Evolutionary conservation across 331 rosid genomes (phyloP), one percentile per base, ranked within the genome.

Genomic region (Quercus phellos): DNA sequence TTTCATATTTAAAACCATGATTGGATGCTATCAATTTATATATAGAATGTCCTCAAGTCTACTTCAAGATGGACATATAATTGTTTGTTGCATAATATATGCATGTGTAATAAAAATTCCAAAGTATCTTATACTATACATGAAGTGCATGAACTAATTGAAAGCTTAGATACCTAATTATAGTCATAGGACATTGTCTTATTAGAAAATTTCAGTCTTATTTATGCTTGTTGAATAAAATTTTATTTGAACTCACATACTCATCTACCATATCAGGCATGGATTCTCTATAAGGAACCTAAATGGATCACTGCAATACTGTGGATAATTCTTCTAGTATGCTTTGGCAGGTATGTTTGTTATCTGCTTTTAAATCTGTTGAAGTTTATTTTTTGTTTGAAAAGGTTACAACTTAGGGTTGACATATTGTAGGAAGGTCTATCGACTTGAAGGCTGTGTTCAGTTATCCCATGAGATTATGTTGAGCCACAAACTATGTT

Each of bases 211-310:
- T 4, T 56, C 30, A 10, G 2, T 38, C 46, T 24, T 46, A 59
- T 27, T 8, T 73, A 11, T 60, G 51, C 63, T 77, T 79, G 43
- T 5, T 19, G 3, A 18, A 55, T 8, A 42, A 60, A 56, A 35
- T 75, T 85, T 80, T 78, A 61, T 75, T 9, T 69, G 69, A 30
- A 54, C 76, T 74, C 42, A 69, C 30, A 74, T 19, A 18, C 60
- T 77, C 70, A 50, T 82, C 51, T 42, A 32, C 77, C 77, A 70
- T 80, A 29, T 69, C 85, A 94, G 98, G 77, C 84, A 34, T 94
- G 98, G 98, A 64, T 94, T 80, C 60, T 60, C 43, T 90, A 94
- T 86, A 94, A 92, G 87, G 98, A 94, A 70, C 77, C 93, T 63
- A 89, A 78, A 80, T 89, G 94, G 93, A 72, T 85, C 77, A 78